Percentiles rank a stretch among this genome's conserved stretches.
phyloP scores from a whole-genome alignment of 1,284 basidiomycete species.

The Phellopilus nigrolimitatus region DNA sequence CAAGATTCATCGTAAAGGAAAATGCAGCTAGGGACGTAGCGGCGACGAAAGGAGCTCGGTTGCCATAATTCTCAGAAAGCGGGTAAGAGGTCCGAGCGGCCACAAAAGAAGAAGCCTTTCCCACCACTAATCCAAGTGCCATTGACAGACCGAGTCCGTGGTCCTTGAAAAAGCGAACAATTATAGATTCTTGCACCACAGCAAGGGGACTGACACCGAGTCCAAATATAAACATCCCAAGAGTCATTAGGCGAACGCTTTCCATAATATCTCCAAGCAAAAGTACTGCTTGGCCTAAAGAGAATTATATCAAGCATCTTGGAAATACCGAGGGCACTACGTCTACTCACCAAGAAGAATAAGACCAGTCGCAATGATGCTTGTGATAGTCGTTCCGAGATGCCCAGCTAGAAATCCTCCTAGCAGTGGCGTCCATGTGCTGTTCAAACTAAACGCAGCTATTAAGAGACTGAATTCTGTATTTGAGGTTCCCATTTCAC shows the following conservation, averaged over 20 bases:
- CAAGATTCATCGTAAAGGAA: constrained; percentile 62
- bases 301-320: constrained; percentile 16
- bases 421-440: constrained; percentile 76
- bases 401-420: constrained; percentile 63
- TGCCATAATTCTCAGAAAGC: constrained; percentile 62
- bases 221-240: constrained; percentile 76
- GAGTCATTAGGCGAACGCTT: constrained; percentile 58
- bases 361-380: constrained; percentile 66
- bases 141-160: constrained; percentile 75
- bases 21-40: constrained; percentile 56
- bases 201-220: constrained; percentile 72
- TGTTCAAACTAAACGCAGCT: constrained; percentile 70
- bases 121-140: constrained; percentile 73
- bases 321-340: not conserved
- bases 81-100: constrained; percentile 73
- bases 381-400: constrained; percentile 64
- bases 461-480: constrained; percentile 73
- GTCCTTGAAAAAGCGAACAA: constrained; percentile 74
- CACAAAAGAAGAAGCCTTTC: constrained; percentile 72
- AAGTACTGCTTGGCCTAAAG: constrained; percentile 54
- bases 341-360: constrained; percentile 53
- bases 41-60: constrained; percentile 71
- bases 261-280: constrained; percentile 56
- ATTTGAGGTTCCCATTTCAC: constrained; percentile 72
- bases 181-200: constrained; percentile 74